Percentiles rank a stretch among this genome's conserved stretches.
Conservation (phyloP, 2,329 filamentous ascomycete species). For the Elsinoe arachidis region DNA sequence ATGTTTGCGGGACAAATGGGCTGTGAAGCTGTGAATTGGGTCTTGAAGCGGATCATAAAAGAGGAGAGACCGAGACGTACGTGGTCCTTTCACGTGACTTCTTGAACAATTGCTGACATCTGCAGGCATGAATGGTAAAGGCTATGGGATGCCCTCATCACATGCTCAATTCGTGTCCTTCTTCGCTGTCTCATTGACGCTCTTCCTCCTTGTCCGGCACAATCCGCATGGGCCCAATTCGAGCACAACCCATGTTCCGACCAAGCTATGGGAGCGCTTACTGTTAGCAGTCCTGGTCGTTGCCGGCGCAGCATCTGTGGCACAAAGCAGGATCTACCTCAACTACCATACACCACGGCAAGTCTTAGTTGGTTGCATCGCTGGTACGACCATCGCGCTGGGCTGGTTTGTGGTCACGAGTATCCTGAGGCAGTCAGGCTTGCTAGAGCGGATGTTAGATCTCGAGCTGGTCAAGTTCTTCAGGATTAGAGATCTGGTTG, state of each 20-base stretch:
- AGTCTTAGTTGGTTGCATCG: conserved; percentile 68
- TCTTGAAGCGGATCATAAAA: conserved; percentile 81
- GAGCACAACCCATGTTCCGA: conserved; percentile 43
- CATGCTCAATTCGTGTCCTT: conserved; percentile 93
- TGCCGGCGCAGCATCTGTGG: conserved; percentile 45
- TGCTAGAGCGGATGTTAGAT: conserved; percentile 65
- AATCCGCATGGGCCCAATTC: conserved; percentile 42
- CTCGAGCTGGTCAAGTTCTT: conserved; percentile 55
- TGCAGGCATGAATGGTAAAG: conserved; percentile 68
- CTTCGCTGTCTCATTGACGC: conserved; percentile 72
- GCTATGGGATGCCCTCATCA: conserved; percentile 94
- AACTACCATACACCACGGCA: conserved; percentile 86
- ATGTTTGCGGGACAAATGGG: conserved; percentile 88
- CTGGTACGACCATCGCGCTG: conserved; percentile 62
- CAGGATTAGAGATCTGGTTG: conserved; percentile 71
- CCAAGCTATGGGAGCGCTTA: conserved; percentile 53
- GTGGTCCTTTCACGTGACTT: conserved; percentile 21
- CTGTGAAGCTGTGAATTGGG: conserved; percentile 86
- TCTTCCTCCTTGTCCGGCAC: conserved; percentile 81
- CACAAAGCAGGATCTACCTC: conserved; percentile 78
- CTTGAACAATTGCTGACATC: background rate
- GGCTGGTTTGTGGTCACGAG: conserved; percentile 70
- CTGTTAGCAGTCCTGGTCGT: conserved; percentile 39
- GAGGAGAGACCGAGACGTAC: conserved; percentile 78
- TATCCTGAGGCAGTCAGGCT: conserved; percentile 56